Base-by-base conservation (phyloP, 2,329 filamentous ascomycete species). In the Aspergillus ustus region DNA sequence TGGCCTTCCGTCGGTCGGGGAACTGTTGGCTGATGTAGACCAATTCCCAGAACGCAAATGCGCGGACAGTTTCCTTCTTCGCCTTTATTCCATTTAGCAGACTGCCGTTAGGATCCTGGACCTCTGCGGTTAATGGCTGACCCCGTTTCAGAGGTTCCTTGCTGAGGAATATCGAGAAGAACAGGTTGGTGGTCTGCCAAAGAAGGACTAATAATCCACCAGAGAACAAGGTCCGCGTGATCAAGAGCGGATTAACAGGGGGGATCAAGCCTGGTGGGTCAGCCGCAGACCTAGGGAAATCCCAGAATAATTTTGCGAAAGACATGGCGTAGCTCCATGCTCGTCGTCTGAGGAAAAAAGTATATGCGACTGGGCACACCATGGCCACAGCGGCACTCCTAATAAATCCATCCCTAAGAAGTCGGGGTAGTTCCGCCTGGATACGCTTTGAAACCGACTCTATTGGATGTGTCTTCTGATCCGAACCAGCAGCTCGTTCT, bases 21-120 rank as follows among this genome's bases (percentile, higher is more conserved):
- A 91, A 93, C 57, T 87, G 85, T 60, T 90, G 85, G 43, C 91
- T 89, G 68, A 97, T 96, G 59, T 91, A 84, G 31, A 88, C 87
- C 29, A 97, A 82, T 73, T 98, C 94, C 93, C 93, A 97, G 76
- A 96, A 90, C 17, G 94, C 93, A 75, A 96, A 96, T 0, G 87
- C 85, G 85, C 87, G 89, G 63, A 91, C 87, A 9, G 91, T 83
- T 8, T 91, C 83, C 75, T 94, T 95, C 78, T 93, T 95, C 66
- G 89, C 89, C 73, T 89, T 93, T 50, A 98, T 77, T 0, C 94
- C 94, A 60, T 89, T 92, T 52, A 98, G 76, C 29, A 98, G 82
- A 73, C 91, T 97, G 40, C 92, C 93, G 71, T 97, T 98, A 0
- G 94, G 92, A 75, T 97, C 93, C 72, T 91, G 95, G 17, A 92